Evolutionary conservation across 78 protist genomes (phyloP).

Genomic region (Chrysochromulina parva): DNA sequence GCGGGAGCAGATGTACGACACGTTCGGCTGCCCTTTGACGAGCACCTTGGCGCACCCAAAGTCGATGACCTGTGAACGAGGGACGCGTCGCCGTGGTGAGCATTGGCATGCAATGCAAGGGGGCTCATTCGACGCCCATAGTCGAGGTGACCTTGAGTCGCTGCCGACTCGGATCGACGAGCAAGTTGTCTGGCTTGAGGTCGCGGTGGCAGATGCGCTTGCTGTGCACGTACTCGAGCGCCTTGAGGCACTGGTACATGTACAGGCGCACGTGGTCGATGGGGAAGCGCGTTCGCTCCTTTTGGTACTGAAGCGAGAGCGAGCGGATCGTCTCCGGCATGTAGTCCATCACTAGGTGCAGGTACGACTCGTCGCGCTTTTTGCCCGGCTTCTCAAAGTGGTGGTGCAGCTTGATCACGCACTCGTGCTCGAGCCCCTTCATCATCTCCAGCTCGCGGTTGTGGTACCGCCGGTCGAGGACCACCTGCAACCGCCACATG

Average conservation of each 20-base stretch:
- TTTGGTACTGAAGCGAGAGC: constrained; percentile 72
- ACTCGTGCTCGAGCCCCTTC: constrained; percentile 85
- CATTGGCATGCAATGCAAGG: too few relatives aligned
- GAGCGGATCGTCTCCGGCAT: constrained; percentile 96
- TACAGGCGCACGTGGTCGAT: constrained; percentile 78
- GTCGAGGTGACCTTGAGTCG: constrained; percentile 78
- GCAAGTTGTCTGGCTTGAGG: constrained; percentile 90
- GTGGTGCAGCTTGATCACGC: constrained; percentile 85
- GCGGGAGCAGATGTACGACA: constrained; percentile 99
- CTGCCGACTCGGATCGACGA: constrained; percentile 83
- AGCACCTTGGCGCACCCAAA: constrained; percentile 88
- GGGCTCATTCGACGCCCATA: too few relatives aligned
- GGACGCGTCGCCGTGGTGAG: too few relatives aligned
- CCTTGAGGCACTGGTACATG: constrained; percentile 83
- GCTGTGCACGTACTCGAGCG: constrained; percentile 86
- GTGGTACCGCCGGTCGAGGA: constrained; percentile 53
- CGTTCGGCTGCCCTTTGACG: constrained; percentile 93
- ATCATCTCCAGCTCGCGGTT: constrained; percentile 98
- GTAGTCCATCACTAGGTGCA: constrained; percentile 97
- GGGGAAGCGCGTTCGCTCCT: constrained; percentile 77
- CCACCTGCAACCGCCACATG: background rate
- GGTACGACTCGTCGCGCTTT: constrained; percentile 58
- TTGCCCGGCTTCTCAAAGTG: constrained; percentile 77
- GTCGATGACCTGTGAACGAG: too few relatives aligned
- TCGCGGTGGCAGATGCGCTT: constrained; percentile 87